Conservation (phyloP, 495 filamentous ascomycete genomes). For the Aspergillus ostianus region DNA sequence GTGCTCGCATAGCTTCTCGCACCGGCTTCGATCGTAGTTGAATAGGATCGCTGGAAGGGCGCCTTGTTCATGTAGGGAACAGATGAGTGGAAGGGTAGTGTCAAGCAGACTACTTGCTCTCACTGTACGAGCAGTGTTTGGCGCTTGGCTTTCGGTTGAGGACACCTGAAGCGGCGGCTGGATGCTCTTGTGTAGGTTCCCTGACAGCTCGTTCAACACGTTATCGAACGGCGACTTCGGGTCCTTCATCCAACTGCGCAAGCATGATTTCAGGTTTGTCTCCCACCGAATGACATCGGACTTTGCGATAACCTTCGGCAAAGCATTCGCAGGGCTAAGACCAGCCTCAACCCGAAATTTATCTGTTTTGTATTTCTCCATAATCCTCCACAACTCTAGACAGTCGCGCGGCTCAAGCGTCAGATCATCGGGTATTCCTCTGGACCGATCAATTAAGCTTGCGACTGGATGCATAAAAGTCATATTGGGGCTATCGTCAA, state of each 20-base stretch:
- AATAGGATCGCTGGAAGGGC: slow-evolving; percentile 75
- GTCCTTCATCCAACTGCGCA: slow-evolving; percentile 61
- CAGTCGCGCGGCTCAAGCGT: slow-evolving; percentile 71
- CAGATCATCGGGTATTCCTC: slow-evolving; percentile 62
- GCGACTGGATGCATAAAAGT: slow-evolving; percentile 67
- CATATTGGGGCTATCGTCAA: slow-evolving; percentile 52
- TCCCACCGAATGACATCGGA: slow-evolving; percentile 66
- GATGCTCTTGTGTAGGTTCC: neutral
- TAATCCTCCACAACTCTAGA: slow-evolving; percentile 57
- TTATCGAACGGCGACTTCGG: slow-evolving; percentile 58
- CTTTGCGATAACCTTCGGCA: slow-evolving; percentile 52
- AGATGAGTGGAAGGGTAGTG: slow-evolving; percentile 59
- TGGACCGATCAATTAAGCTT: slow-evolving; percentile 55
- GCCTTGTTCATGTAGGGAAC: slow-evolving; percentile 57
- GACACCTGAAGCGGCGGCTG: slow-evolving; percentile 6
- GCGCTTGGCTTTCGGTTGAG: neutral
- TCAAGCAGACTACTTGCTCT: slow-evolving; percentile 24
- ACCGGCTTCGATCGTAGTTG: slow-evolving; percentile 66
- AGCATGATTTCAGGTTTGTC: slow-evolving; percentile 52
- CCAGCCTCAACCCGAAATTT: slow-evolving; percentile 42
- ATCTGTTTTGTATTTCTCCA: slow-evolving; percentile 51
- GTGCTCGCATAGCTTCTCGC: slow-evolving; percentile 53
- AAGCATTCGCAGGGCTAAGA: slow-evolving; percentile 46
- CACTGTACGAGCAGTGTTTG: neutral
- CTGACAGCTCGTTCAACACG: slow-evolving; percentile 42